Base-by-base conservation (phyloP, 2,329 filamentous ascomycete genomes). In the Lecanicillium sp. region DNA sequence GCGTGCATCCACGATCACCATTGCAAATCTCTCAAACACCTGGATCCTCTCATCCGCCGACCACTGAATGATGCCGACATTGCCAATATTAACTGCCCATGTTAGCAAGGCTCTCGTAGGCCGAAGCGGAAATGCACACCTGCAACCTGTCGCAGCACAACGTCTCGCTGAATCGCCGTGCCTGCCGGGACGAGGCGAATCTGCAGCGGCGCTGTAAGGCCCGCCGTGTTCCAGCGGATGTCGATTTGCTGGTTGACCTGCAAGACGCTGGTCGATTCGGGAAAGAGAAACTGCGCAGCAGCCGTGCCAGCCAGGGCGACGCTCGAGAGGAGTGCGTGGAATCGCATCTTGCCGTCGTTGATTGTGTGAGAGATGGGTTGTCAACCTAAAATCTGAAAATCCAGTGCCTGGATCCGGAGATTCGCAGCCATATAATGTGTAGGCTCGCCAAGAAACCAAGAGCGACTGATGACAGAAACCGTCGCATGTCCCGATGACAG, bases 171-270 rank as follows among this genome's bases (percentile, higher is more conserved):
- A 5, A 50, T 37, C 5, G 39, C 39, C 5, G 33, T 33, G n/a
- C 49, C 57, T 6, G 48, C 49, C 0, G 57, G 55, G 4, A 58
- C 52, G 19, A 58, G 41, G 41, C 55, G 49, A 44, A 59, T 55
- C 9, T 53, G 48, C 29, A 59, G 37, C 3, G 57, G 56, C 9
- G 45, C 54, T 6, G 54, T 41, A 4, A 59, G 51, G 15, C 55
- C 54, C 5, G 48, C 33, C 14, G 52, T 55, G 17, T 55, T 50
- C 55, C 56, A 57, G 19, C 45, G 48, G 39, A 58, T 54, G 29
- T 53, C 35, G 29, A 56, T 51, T 11, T 46, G 42, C 38, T 54
- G 32, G 27, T 51, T 52, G 7, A 53, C n/a, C 15, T 44, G 35
- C 26, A 51, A 21, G 7, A 30, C 44, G 48, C 43, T 48, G 17